Conservation (phyloP, 2,329 filamentous ascomycete species). For the Aspergillus sojae region DNA sequence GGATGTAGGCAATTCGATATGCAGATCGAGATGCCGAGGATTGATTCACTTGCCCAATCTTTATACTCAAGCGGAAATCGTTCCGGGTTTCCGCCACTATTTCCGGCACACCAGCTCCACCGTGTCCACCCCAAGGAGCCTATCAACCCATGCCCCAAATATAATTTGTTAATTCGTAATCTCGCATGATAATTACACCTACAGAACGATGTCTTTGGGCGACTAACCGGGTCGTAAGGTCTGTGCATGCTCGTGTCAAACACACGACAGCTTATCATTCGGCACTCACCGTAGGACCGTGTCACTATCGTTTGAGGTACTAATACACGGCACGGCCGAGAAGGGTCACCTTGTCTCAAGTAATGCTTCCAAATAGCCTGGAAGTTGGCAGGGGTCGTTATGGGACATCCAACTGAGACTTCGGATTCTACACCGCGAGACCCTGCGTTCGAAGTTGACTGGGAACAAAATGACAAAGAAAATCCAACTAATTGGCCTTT, state of each 20-base stretch:
- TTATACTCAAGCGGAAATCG: not conserved
- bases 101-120: not conserved
- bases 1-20: no score
- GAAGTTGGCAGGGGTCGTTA: not conserved
- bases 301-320: not conserved
- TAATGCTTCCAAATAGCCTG: not conserved
- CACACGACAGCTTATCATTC: not conserved
- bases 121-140: no score
- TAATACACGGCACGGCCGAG: not conserved
- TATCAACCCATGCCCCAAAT: no score
- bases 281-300: not conserved
- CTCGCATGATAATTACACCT: no score
- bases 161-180: not conserved
- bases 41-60: no score
- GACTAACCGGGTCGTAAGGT: not conserved
- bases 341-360: not conserved
- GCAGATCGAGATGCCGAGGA: no score
- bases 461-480: slow-evolving; percentile 15
- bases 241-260: not conserved
- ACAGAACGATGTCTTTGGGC: no score
- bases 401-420: not conserved
- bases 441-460: slow-evolving; percentile 20
- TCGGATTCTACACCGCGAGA: not conserved
- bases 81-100: not conserved
- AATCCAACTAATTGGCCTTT: slow-evolving; percentile 21